Evolutionary conservation across 2,329 filamentous ascomycete genomes (phyloP).

Genomic region (Bimuria novae-zelandiae): DNA sequence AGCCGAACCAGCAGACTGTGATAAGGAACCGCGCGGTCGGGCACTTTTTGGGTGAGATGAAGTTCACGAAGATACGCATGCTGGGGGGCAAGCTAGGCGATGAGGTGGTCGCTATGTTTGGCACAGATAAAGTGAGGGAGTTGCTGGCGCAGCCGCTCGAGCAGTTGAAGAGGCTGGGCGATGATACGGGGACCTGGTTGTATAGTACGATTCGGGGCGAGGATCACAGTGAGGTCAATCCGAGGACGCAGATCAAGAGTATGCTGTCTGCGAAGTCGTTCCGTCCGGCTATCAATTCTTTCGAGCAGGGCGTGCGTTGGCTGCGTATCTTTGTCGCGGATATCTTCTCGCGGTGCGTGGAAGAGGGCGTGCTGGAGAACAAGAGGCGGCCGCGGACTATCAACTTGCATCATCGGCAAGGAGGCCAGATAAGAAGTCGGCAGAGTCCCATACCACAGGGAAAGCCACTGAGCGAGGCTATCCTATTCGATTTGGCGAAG

Average conservation of each 20-base stretch:
- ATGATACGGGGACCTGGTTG: constrained; percentile 85
- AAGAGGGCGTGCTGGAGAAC: constrained; percentile 88
- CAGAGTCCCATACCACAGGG: constrained; percentile 77
- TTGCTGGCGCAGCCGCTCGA: constrained; percentile 74
- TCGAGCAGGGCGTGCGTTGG: constrained; percentile 83
- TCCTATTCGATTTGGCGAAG: constrained; percentile 76
- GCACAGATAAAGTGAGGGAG: constrained; percentile 78
- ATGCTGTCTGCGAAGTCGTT: constrained; percentile 98
- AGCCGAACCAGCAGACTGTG: constrained; percentile 94
- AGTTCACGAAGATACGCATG: constrained; percentile 93
- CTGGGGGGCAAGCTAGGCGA: constrained; percentile 95
- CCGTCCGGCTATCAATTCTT: constrained; percentile 75
- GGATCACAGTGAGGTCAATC: constrained; percentile 85
- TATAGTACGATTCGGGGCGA: constrained; percentile 83
- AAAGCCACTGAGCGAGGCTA: constrained; percentile 70
- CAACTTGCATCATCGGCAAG: constrained; percentile 80
- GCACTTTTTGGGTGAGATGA: constrained; percentile 80
- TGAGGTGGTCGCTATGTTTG: constrained; percentile 78
- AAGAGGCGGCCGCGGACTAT: constrained; percentile 84
- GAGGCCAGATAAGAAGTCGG: constrained; percentile 73
- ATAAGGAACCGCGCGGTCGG: constrained; percentile 82
- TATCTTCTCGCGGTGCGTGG: constrained; percentile 85
- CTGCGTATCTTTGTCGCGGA: constrained; percentile 89
- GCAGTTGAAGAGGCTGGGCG: constrained; percentile 76
- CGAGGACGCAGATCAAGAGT: constrained; percentile 90